A percentile compares a stretch with the other conserved stretches of the same genome.
These are phyloP conservation scores for Ophiostoma sp. DNA, from an alignment of 2,329 filamentous ascomycete species.

Conservation along the genomic window DNA sequence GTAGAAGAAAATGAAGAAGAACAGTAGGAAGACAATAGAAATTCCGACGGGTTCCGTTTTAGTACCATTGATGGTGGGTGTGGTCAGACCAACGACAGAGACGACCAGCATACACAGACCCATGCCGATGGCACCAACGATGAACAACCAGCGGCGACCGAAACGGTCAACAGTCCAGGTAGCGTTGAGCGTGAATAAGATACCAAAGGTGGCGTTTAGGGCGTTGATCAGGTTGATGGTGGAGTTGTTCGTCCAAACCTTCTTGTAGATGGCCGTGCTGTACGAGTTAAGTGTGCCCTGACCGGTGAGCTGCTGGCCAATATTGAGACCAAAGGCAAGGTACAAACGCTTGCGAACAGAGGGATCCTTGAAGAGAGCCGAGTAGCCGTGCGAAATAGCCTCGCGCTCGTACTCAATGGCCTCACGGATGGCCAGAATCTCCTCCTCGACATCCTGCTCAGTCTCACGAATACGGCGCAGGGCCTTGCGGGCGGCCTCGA, in stretches of 20 bases:
- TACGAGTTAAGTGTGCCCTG: conserved; percentile 73
- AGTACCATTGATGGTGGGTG: conserved; percentile 50
- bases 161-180: conserved; percentile 73
- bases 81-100: conserved; percentile 44
- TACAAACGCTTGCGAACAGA: conserved; percentile 66
- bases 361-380: conserved; percentile 68
- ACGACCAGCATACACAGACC: conserved; percentile 69
- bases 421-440: conserved; percentile 64
- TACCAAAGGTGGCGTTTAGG: conserved; percentile 70
- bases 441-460: conserved; percentile 66
- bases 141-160: conserved; percentile 68
- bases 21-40: conserved; percentile 63
- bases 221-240: conserved; percentile 73
- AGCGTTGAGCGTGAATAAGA: conserved; percentile 71
- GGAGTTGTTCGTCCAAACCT: conserved; percentile 59
- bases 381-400: conserved; percentile 62
- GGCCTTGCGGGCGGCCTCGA: conserved; percentile 60
- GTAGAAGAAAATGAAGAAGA: conserved; percentile 64
- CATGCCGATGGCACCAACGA: conserved; percentile 68
- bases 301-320: conserved; percentile 70
- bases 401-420: conserved; percentile 73
- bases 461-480: conserved; percentile 63
- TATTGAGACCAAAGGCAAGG: conserved; percentile 66
- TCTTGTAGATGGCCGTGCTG: conserved; percentile 72
- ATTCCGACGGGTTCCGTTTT: conserved; percentile 62